Conservation (phyloP, 805 yeast genomes). For the Yueomyces sinensis region DNA sequence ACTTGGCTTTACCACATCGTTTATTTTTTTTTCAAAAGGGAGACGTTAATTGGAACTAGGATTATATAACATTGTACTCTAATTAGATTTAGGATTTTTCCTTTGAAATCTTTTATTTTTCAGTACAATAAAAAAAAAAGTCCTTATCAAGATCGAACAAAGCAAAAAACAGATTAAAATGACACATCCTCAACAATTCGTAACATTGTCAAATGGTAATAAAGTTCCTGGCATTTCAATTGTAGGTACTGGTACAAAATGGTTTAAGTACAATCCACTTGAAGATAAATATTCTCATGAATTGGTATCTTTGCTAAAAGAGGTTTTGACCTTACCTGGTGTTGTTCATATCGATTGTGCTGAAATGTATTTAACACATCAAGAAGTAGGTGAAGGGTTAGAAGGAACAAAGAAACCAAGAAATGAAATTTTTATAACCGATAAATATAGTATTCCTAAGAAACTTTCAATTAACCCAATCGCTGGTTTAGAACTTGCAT, state of each 20-base stretch:
- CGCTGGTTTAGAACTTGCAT: slow-evolving; percentile 27
- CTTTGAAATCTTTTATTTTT: no score
- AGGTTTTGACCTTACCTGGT: slow-evolving; percentile 31
- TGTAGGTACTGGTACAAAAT: slow-evolving; percentile 48
- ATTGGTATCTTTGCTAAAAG: slow-evolving; percentile 22
- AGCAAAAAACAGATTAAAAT: no score
- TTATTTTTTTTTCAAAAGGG: no score
- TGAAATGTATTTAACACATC: slow-evolving; percentile 40
- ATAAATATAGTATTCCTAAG: slow-evolving; percentile 29
- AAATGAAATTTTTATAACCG: slow-evolving; percentile 39
- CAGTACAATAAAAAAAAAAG: no score
- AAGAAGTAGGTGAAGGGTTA: slow-evolving; percentile 39
- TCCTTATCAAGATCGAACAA: not conserved
- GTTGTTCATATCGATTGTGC: slow-evolving; percentile 47
- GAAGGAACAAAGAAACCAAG: slow-evolving; percentile 30
- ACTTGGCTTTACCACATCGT: no score
- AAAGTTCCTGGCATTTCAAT: slow-evolving; percentile 35
- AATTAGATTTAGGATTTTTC: no score
- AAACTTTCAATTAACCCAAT: slow-evolving; percentile 26
- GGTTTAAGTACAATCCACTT: slow-evolving; percentile 29
- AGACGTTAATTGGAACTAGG: no score
- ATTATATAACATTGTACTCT: no score
- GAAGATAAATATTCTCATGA: slow-evolving; percentile 17
- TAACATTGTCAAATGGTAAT: slow-evolving; percentile 26
- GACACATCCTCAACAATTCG: slow-evolving; percentile 15